Percentiles rank a stretch among this genome's conserved stretches.
These are phyloP conservation scores for Candida railenensis DNA, from an alignment of 805 yeast species.

Conservation along the genomic window DNA sequence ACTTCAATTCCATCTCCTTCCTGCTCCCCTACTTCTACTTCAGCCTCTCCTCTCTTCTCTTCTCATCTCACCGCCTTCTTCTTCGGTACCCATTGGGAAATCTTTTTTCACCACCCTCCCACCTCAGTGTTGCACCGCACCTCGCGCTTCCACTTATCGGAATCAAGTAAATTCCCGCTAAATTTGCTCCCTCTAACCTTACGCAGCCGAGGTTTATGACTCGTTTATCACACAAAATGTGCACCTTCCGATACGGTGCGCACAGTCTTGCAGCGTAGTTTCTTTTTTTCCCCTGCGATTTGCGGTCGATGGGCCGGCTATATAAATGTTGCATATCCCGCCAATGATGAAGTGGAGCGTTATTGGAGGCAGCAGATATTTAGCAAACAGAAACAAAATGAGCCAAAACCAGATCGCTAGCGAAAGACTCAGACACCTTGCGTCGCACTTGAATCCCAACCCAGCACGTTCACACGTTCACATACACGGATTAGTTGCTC, in stretches of 20 bases:
- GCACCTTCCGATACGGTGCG: background rate
- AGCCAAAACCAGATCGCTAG: background rate
- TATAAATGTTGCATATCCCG: background rate
- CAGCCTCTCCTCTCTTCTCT: no score
- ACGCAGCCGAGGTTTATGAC: background rate
- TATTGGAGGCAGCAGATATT: background rate
- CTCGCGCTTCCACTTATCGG: background rate
- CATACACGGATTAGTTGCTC: background rate
- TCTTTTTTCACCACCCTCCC: no score
- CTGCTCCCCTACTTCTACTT: no score
- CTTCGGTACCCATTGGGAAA: no score
- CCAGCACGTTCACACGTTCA: conserved; percentile 4
- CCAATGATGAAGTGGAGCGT: background rate
- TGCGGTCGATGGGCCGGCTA: background rate
- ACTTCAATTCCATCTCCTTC: no score
- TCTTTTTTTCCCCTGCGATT: background rate
- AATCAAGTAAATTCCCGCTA: background rate
- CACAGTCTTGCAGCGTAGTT: background rate
- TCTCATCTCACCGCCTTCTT: no score
- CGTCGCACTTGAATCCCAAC: conserved; percentile 15
- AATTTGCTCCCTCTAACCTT: background rate
- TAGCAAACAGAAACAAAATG: background rate
- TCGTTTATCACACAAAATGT: no score
- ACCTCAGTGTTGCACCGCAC: background rate
- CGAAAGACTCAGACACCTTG: conserved; percentile 16